These are phyloP conservation scores for Endothia cerciana DNA, from an alignment of 2,329 filamentous ascomycete species.

Conservation along the genomic window DNA sequence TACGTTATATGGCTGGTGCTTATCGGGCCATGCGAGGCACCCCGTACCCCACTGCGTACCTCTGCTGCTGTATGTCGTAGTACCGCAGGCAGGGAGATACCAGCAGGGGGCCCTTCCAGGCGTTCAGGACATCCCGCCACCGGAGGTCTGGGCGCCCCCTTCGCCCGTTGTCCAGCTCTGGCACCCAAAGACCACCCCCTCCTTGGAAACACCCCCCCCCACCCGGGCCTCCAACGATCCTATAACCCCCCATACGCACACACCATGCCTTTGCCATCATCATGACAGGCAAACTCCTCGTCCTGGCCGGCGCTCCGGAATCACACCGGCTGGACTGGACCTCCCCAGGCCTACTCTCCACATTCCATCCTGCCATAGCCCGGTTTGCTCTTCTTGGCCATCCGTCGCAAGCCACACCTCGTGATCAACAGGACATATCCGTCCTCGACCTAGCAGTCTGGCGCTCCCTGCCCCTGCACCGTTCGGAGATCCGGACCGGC, in stretches of 20 bases:
- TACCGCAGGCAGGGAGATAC: too few species aligned
- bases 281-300: constrained; percentile 40
- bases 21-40: too few species aligned
- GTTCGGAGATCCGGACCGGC: constrained; percentile 52
- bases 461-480: constrained; percentile 57
- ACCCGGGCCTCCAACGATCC: too few species aligned
- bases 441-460: constrained; percentile 47
- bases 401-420: constrained; percentile 25
- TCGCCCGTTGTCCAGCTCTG: too few species aligned
- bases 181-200: too few species aligned
- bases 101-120: too few species aligned
- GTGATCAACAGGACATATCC: constrained; percentile 29
- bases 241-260: neutral
- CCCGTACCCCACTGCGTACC: too few species aligned
- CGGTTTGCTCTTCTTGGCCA: constrained; percentile 40
- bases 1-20: too few species aligned
- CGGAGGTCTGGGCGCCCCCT: too few species aligned
- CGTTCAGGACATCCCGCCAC: too few species aligned
- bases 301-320: constrained; percentile 61
- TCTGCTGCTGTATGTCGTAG: too few species aligned
- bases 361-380: constrained; percentile 47
- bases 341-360: constrained; percentile 51
- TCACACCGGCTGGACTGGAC: constrained; percentile 58
- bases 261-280: neutral
- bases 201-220: too few species aligned